Evolutionary conservation across 2,329 filamentous ascomycete genomes (phyloP).

Genomic region (Trichophaea hybrida): DNA sequence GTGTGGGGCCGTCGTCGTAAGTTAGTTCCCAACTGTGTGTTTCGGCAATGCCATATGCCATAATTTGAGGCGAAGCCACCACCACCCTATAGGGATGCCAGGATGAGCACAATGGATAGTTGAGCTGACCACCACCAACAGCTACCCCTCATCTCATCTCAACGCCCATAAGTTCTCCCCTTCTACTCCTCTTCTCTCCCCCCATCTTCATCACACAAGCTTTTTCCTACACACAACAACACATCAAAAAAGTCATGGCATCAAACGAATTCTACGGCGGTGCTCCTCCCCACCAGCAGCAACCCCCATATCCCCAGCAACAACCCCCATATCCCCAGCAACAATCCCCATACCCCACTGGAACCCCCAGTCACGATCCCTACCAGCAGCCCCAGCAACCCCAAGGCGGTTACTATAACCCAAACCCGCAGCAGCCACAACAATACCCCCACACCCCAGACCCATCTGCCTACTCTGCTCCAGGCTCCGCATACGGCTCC

Average conservation of each 20-base stretch:
- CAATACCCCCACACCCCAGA: neutral
- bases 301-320: neutral
- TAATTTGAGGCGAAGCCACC: too few relatives aligned
- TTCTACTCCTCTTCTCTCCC: neutral
- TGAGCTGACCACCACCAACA: neutral
- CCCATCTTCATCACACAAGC: neutral
- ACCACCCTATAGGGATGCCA: too few relatives aligned
- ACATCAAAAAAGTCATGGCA: neutral
- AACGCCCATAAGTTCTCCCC: neutral
- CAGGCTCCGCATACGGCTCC: neutral
- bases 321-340: neutral
- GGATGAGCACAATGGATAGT: neutral
- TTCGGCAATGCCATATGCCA: too few relatives aligned
- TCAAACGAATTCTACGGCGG: neutral
- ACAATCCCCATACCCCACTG: neutral
- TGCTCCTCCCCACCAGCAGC: neutral
- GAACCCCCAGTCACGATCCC: neutral
- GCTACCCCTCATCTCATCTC: neutral
- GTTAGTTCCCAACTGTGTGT: too few relatives aligned
- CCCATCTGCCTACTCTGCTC: neutral
- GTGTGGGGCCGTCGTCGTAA: too few relatives aligned
- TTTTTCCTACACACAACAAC: neutral
- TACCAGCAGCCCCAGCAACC: neutral
- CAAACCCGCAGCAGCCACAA: neutral
- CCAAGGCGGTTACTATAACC: neutral